These are phyloP conservation scores for Exophiala sp. DNA, from an alignment of 2,329 filamentous ascomycete genomes.

Conservation along the genomic window DNA sequence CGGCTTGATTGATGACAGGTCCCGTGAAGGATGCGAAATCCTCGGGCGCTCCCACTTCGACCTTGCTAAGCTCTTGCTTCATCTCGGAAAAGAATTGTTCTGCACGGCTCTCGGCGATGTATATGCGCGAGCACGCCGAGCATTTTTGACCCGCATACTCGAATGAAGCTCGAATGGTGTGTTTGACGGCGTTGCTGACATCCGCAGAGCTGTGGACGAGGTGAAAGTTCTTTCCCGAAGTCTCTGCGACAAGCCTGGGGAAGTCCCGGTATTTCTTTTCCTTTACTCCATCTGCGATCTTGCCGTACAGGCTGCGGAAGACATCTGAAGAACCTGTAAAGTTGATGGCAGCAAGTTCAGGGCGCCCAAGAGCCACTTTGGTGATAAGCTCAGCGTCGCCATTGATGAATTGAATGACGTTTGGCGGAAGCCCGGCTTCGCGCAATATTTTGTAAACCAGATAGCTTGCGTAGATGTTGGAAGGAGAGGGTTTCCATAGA, in stretches of 20 bases:
- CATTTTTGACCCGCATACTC: conserved; percentile 85
- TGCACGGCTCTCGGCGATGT: conserved; percentile 70
- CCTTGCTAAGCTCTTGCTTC: conserved; percentile 58
- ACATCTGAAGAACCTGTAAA: conserved; percentile 84
- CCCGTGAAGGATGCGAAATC: conserved; percentile 71
- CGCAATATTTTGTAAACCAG: conserved; percentile 81
- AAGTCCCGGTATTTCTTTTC: conserved; percentile 74
- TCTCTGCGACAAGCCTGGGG: conserved; percentile 78
- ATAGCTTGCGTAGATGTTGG: conserved; percentile 76
- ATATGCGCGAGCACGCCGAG: conserved; percentile 70
- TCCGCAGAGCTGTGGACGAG: conserved; percentile 69
- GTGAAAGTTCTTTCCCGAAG: conserved; percentile 84
- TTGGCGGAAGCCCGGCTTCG: conserved; percentile 76
- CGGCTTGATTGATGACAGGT: conserved; percentile 72
- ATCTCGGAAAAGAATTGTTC: conserved; percentile 62
- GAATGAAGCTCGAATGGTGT: conserved; percentile 75
- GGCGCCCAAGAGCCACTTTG: conserved; percentile 66
- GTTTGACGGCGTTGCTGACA: conserved; percentile 68
- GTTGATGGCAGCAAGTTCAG: conserved; percentile 75
- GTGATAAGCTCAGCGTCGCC: conserved; percentile 79
- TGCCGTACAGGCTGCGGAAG: conserved; percentile 79
- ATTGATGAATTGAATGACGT: conserved; percentile 85
- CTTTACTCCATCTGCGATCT: conserved; percentile 72
- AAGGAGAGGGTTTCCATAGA: conserved; percentile 84
- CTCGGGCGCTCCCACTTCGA: conserved; percentile 64